Conservation (phyloP, 345 rosid genomes). For the Salix arbutifolia region DNA sequence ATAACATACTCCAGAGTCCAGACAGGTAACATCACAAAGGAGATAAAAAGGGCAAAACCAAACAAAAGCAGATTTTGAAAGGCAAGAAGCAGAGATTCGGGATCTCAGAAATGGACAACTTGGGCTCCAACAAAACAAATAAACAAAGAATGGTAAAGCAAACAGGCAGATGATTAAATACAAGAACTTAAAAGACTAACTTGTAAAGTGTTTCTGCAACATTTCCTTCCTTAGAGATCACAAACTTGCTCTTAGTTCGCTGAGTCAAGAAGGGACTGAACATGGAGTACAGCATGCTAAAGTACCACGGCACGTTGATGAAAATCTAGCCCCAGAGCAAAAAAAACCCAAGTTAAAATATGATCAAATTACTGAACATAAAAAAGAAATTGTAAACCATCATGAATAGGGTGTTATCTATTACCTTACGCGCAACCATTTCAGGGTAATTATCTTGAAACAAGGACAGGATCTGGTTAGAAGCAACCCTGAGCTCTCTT, state of each 20-base stretch:
- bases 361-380: not conserved
- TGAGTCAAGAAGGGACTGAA: constrained; percentile 91
- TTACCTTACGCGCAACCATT: constrained; percentile 97
- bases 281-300: constrained; percentile 76
- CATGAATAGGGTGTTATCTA: too few species aligned
- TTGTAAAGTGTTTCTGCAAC: constrained; percentile 95
- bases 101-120: not conserved
- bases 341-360: not conserved
- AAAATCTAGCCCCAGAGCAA: constrained; percentile 50
- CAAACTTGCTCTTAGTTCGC: constrained; percentile 94
- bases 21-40: too few species aligned
- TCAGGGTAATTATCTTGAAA: constrained; percentile 99
- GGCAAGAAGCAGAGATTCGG: not conserved
- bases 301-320: constrained; percentile 98
- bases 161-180: too few species aligned
- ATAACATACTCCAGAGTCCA: not conserved
- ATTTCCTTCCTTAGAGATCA: constrained; percentile 81
- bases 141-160: not conserved
- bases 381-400: not conserved
- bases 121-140: not conserved
- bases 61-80: not conserved
- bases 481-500: constrained; percentile 84
- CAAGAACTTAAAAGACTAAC: constrained; percentile 23
- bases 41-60: not conserved
- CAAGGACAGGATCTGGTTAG: constrained; percentile 80